A percentile compares a stretch with the other conserved stretches of the same genome.
phyloP scores from a whole-genome alignment of 768 basidiomycete species.

The Holtermannia corniformis region DNA sequence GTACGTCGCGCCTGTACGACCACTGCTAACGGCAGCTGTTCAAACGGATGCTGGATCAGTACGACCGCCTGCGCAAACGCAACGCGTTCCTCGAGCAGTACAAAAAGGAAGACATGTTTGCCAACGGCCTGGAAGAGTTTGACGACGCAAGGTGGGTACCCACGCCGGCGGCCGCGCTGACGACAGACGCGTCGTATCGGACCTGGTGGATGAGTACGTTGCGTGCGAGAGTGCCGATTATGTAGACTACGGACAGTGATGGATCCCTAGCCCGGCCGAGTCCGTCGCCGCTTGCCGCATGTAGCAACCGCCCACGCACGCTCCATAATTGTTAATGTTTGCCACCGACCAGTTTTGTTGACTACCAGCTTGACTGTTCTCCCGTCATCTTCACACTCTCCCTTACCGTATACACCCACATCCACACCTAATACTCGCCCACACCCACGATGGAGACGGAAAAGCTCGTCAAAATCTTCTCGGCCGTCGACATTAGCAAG shows the following conservation, averaged over 20 bases:
- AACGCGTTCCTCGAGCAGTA: slow-evolving; percentile 97
- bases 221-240: slow-evolving; percentile 94
- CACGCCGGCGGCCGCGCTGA: background rate
- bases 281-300: background rate
- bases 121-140: slow-evolving; percentile 86
- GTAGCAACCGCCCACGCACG: too few species aligned
- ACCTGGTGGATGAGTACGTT: slow-evolving; percentile 59
- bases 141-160: slow-evolving; percentile 77
- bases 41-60: slow-evolving; percentile 92
- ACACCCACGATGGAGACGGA: background rate
- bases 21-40: slow-evolving; percentile 56
- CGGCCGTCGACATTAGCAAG: background rate
- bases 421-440: background rate
- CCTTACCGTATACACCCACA: background rate
- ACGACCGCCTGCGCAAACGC: slow-evolving; percentile 70
- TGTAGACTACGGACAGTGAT: slow-evolving; percentile 46
- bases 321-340: too few species aligned
- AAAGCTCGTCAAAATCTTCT: background rate
- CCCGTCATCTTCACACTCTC: background rate
- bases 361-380: background rate
- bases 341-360: background rate
- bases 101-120: slow-evolving; percentile 93
- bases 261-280: background rate
- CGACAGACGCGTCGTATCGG: slow-evolving; percentile 17
- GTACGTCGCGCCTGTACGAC: slow-evolving; percentile 47